Conservation (phyloP, 768 basidiomycete species). For the Tephrocybe sp. region DNA sequence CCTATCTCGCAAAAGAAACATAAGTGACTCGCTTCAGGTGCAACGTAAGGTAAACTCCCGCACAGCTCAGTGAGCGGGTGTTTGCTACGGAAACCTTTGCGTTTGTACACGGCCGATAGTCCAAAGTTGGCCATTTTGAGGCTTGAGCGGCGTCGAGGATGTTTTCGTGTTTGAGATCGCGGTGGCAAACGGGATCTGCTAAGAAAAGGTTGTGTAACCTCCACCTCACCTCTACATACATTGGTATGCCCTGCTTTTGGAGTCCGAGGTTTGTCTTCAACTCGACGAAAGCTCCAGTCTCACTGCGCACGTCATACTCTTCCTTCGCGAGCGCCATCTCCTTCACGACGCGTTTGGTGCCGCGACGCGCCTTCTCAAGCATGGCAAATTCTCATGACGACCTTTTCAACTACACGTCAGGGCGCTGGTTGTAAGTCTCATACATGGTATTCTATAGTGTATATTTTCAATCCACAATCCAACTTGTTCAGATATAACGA, state of each 20-base stretch:
- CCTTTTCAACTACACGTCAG: too few species aligned
- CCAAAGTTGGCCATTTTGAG: slow-evolving; percentile 98
- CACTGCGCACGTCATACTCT: too few species aligned
- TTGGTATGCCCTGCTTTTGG: background rate
- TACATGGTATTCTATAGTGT: background rate
- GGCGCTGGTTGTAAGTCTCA: background rate
- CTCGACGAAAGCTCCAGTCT: background rate
- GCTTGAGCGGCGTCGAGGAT: slow-evolving; percentile 69
- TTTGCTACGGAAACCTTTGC: slow-evolving; percentile 78
- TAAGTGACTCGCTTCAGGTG: slow-evolving; percentile 7
- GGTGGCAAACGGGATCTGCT: slow-evolving; percentile 95
- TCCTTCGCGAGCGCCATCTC: background rate
- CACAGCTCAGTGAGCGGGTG: slow-evolving; percentile 48
- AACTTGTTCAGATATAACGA: background rate
- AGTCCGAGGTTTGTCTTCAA: background rate
- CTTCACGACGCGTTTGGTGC: too few species aligned
- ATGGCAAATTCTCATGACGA: background rate
- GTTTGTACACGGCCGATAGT: slow-evolving; percentile 83
- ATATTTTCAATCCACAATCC: background rate
- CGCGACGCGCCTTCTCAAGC: background rate
- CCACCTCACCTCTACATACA: too few species aligned
- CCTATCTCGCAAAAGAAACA: background rate
- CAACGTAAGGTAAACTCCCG: slow-evolving; percentile 15
- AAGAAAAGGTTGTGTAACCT: too few species aligned
- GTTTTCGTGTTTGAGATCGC: slow-evolving; percentile 97